These are phyloP conservation scores for Wickerhamomyces ciferrii DNA, from an alignment of 805 yeast genomes.

Conservation along the genomic window DNA sequence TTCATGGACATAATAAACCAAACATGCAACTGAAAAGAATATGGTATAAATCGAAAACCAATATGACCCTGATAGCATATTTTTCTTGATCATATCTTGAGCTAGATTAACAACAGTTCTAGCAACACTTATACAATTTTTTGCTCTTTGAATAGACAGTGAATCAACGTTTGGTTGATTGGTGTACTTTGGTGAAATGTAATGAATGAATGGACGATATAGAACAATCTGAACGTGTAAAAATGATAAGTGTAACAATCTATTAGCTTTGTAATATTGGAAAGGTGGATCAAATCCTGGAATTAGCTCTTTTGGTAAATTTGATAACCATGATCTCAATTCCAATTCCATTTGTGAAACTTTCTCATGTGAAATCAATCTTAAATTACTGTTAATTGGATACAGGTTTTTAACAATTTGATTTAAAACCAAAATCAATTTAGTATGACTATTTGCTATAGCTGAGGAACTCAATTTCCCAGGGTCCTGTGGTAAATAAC, in stretches of 20 bases:
- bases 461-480: conserved; percentile 64
- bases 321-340: conserved; percentile 65
- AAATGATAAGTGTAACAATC: conserved; percentile 65
- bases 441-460: conserved; percentile 83
- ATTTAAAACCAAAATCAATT: conserved; percentile 61
- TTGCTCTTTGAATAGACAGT: conserved; percentile 65
- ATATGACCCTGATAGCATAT: conserved; percentile 75
- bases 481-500: conserved; percentile 43
- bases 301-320: conserved; percentile 63
- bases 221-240: conserved; percentile 75
- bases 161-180: conserved; percentile 38
- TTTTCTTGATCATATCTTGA: conserved; percentile 68
- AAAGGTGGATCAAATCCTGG: conserved; percentile 69
- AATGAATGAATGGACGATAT: conserved; percentile 86
- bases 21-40: conserved; percentile 82
- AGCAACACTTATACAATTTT: conserved; percentile 81
- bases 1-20: conserved; percentile 73
- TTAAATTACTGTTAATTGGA: conserved; percentile 46
- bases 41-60: conserved; percentile 91
- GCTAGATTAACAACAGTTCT: conserved; percentile 77
- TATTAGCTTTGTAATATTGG: conserved; percentile 63
- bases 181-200: conserved; percentile 52
- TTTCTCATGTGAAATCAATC: conserved; percentile 23
- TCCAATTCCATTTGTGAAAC: conserved; percentile 65
- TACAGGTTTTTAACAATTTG: conserved; percentile 65